Evolutionary conservation across 192 early-diverging fungal genomes (phyloP).

Genomic region (Powellomyces hirtus): DNA sequence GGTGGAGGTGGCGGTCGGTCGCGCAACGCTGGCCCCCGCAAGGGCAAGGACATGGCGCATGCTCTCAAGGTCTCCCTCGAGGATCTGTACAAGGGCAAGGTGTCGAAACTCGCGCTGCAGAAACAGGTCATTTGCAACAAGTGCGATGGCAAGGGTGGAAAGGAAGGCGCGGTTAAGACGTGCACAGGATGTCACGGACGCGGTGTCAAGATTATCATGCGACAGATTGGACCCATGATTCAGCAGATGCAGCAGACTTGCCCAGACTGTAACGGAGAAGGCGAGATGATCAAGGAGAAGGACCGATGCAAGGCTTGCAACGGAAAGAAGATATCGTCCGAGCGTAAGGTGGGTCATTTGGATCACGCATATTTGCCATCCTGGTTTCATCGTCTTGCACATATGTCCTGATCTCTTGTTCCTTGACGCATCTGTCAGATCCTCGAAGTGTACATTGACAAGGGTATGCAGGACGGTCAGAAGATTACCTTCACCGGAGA

Average conservation of each 20-base stretch:
- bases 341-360: slow-evolving; percentile 76
- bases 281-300: slow-evolving; percentile 88
- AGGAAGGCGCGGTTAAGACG: slow-evolving; percentile 79
- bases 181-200: slow-evolving; percentile 85
- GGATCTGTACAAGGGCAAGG: slow-evolving; percentile 87
- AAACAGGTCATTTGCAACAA: slow-evolving; percentile 88
- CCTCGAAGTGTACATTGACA: slow-evolving; percentile 96
- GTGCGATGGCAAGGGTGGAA: slow-evolving; percentile 96
- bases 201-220: slow-evolving; percentile 84
- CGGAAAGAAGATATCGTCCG: slow-evolving; percentile 81
- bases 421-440: slow-evolving; percentile 32
- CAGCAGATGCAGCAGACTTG: slow-evolving; percentile 99
- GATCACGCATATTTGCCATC: not conserved
- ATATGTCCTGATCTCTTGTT: not conserved
- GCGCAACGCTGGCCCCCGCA: slow-evolving; percentile 75
- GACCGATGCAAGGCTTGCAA: slow-evolving; percentile 88
- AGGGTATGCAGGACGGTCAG: slow-evolving; percentile 96
- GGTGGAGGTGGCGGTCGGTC: slow-evolving; percentile 65
- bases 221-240: slow-evolving; percentile 99
- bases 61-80: slow-evolving; percentile 81
- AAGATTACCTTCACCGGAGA: slow-evolving; percentile 94
- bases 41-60: slow-evolving; percentile 94
- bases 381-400: not conserved
- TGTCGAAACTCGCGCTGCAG: slow-evolving; percentile 91
- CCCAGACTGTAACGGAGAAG: slow-evolving; percentile 83